Conservation (phyloP, 768 basidiomycete genomes). For the Suillus americanus region DNA sequence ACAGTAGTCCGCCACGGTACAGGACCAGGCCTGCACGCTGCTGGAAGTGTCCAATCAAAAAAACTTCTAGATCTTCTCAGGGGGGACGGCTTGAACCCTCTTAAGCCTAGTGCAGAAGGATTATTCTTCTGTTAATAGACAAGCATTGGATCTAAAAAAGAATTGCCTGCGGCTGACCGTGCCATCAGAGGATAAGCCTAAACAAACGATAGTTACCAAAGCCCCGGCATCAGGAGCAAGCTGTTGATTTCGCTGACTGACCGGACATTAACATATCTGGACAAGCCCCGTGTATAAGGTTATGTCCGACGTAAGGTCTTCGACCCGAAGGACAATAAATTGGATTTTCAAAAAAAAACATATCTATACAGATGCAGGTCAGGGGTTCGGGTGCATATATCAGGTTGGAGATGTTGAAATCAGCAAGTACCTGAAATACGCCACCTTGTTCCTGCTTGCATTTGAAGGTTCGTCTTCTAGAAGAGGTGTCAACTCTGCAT, state of each 20-base stretch:
- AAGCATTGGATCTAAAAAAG: background rate
- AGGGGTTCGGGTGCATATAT: background rate
- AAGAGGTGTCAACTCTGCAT: background rate
- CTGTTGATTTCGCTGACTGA: slow-evolving; percentile 16
- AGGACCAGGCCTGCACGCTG: slow-evolving; percentile 2
- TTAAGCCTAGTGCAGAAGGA: slow-evolving; percentile 5
- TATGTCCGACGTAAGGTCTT: no score
- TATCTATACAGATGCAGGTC: background rate
- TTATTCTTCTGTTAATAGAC: slow-evolving; percentile 5
- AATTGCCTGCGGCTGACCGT: slow-evolving; percentile 5
- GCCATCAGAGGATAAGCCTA: slow-evolving; percentile 4
- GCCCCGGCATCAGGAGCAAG: slow-evolving; percentile 12
- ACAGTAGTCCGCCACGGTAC: background rate
- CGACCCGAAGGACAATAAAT: no score
- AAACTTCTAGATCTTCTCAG: slow-evolving; percentile 3
- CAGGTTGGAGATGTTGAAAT: background rate
- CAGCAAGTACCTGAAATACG: background rate
- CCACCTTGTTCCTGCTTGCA: background rate
- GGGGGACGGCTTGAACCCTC: background rate
- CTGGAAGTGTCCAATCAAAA: background rate
- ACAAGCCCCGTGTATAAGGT: no score
- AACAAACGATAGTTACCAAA: slow-evolving; percentile 16
- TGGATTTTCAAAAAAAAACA: no score
- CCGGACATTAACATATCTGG: slow-evolving; percentile 28
- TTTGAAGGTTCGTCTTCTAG: background rate